Base-by-base conservation (phyloP, 371 early-diverging fungal genomes). In the Encephalitozoon hellem region DNA sequence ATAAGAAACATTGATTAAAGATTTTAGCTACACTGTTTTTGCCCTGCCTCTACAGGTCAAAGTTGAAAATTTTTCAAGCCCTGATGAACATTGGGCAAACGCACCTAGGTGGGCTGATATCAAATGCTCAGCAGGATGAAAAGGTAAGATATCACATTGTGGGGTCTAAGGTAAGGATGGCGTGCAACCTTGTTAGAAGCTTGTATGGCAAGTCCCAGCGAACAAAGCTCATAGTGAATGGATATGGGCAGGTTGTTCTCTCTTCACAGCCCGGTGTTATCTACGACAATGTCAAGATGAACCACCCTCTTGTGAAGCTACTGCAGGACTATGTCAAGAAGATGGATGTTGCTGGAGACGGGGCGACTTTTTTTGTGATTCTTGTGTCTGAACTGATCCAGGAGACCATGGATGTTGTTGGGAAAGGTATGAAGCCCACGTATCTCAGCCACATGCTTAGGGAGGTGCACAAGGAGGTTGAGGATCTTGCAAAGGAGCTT, bases 221-320 rank as follows among this genome's bases (percentile, higher is more conserved):
- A 21, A 66, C 9, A n/a, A 74, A 74, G 55, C 59, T 59, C 21
- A 38, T 59, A 38, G 59, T 34, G 59, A 59, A 59, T 54, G 54
- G 32, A 49, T 74, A 52, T 34, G 55, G 52, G 66, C 74, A 74
- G 72, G 41, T 65, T 67, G 69, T 45, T 15, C 47, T 80, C 18
- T 82, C 82, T 34, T 34, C 73, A 25, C 67, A 70, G 25, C 66
- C 73, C 2, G 41, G 72, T 15, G 70, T 72, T 9, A 84, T 84
- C 43, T 71, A 79, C n/a, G 72, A 77, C 26, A 78, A 72, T 41
- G 63, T 82, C 28, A 80, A 82, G 30, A 64, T 78, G 39, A 78
- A 77, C 59, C 84, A 84, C 64, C 84, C 84, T 32, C 74, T 82
- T 9, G 78, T 82, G 38, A 82, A 80, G 51, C 47, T 84, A 34